A percentile compares a stretch with the other conserved stretches of the same genome.
Conservation (phyloP, 2,329 filamentous ascomycete species). For the Cercospora zeina region DNA sequence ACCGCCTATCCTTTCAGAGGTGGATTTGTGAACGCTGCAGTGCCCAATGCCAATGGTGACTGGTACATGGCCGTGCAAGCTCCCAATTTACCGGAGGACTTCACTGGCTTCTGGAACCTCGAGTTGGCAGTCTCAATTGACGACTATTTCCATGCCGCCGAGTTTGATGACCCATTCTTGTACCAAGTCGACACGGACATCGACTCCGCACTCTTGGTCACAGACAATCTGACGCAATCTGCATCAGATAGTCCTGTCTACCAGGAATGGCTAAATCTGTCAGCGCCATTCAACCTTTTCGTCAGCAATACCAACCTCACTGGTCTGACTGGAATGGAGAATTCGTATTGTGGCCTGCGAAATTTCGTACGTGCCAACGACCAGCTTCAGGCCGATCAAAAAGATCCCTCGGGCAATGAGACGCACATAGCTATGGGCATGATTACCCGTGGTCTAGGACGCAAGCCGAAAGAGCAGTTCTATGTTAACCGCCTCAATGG, state of each 20-base stretch:
- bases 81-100: slow-evolving; percentile 61
- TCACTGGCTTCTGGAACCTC: slow-evolving; percentile 71
- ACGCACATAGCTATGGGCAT: slow-evolving; percentile 56
- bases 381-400: slow-evolving; percentile 58
- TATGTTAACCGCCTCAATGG: slow-evolving; percentile 73
- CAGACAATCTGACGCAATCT: slow-evolving; percentile 65
- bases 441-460: slow-evolving; percentile 65
- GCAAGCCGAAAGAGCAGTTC: slow-evolving; percentile 81
- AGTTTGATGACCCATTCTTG: slow-evolving; percentile 59
- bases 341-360: slow-evolving; percentile 77
- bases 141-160: slow-evolving; percentile 68
- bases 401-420: slow-evolving; percentile 51
- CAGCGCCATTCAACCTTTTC: slow-evolving; percentile 71
- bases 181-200: slow-evolving; percentile 84
- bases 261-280: slow-evolving; percentile 58
- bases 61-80: slow-evolving; percentile 77
- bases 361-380: slow-evolving; percentile 60
- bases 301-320: slow-evolving; percentile 63
- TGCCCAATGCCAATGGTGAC: slow-evolving; percentile 60
- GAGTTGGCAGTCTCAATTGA: slow-evolving; percentile 82
- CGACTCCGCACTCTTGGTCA: slow-evolving; percentile 74
- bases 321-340: slow-evolving; percentile 67
- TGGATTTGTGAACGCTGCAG: slow-evolving; percentile 67
- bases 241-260: slow-evolving; percentile 52
- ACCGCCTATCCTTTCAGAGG: slow-evolving; percentile 57